Evolutionary conservation across 1,139 yeast genomes (phyloP).

Genomic region (Scheffersomyces lignicola): DNA sequence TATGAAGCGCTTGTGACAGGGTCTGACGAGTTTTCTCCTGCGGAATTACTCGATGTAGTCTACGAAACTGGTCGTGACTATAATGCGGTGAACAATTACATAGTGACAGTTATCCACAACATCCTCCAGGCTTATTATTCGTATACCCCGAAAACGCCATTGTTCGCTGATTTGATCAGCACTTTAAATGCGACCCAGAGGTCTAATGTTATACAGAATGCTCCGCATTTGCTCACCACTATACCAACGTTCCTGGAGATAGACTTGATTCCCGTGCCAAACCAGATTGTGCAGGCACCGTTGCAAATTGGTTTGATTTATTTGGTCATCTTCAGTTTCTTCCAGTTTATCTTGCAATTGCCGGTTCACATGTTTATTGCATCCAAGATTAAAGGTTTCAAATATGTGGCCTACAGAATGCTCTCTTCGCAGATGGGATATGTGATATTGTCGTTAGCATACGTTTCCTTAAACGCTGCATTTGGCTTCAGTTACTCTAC

Average conservation of each 20-base stretch:
- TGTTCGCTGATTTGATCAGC: conserved; percentile 19
- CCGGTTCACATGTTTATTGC: conserved; percentile 29
- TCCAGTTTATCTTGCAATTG: conserved; percentile 29
- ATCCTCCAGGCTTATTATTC: conserved; percentile 15
- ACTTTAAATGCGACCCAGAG: conserved; percentile 21
- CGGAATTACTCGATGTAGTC: conserved; percentile 21
- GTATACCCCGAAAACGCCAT: conserved; percentile 20
- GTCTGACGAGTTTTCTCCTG: conserved; percentile 16
- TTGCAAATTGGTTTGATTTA: conserved; percentile 34
- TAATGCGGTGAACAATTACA: conserved; percentile 26
- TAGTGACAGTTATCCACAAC: conserved; percentile 17
- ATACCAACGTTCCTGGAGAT: conserved; percentile 21
- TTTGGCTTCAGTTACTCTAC: conserved; percentile 34
- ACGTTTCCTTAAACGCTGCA: conserved; percentile 43
- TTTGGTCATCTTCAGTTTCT: conserved; percentile 31
- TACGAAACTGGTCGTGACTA: conserved; percentile 36
- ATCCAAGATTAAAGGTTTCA: conserved; percentile 31
- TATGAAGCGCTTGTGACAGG: conserved; percentile 17
- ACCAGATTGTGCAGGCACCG: conserved; percentile 29
- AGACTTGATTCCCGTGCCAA: conserved; percentile 24
- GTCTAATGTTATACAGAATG: conserved; percentile 14
- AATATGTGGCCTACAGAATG: conserved; percentile 42
- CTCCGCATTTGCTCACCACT: conserved; percentile 26
- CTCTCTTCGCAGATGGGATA: conserved; percentile 43
- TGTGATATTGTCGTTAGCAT: conserved; percentile 41